Evolutionary conservation across 83 land plant genomes (phyloP), one percentile per base, ranked within the genome.

Genomic region (Diphasiastrum complanatum): DNA sequence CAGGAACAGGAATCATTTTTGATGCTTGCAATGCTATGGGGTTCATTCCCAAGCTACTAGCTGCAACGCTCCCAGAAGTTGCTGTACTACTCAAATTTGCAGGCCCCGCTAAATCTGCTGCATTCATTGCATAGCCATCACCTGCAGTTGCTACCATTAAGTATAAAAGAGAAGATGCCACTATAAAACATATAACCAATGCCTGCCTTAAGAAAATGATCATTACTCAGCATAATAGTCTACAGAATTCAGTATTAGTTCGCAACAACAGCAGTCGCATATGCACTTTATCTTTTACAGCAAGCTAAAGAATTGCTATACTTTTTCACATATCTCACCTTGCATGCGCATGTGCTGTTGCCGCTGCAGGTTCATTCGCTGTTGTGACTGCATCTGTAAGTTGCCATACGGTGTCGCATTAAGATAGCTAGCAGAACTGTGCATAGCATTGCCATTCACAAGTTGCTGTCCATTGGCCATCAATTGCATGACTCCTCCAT

Each of bases 381-480:
- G 67, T 18, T 70, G 73, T 23, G 43, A 38, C 38, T 48, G 80
- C 61, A 69, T 47, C 69, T 50, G 60, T 73, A 68, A 48, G 48
- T 46, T 62, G 29, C 64, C 61, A 47, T 35, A 81, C 22, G 66
- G 31, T 18, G 73, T 33, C 23, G 43, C 33, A 54, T 63, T 71
- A 12, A 67, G 1, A 68, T 72, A 81, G 32, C 73, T 75, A 45
- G 75, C 82, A 12, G 85, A 19, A 0, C 41, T 62, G 20, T 65
- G 67, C 54, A 70, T 29, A 3, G 67, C 54, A 33, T 77, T 38
- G 24, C 73, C 91, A 76, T 78, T 83, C 68, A 79, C 58, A 22
- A 71, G 11, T 43, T 78, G 85, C 51, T 71, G 46, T 65, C 69
- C 70, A 54, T 52, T 76, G 30, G 78, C 75, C 47, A 68, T 33